Evolutionary conservation across 495 filamentous ascomycete genomes (phyloP).

Genomic region (Thozetella sp.): DNA sequence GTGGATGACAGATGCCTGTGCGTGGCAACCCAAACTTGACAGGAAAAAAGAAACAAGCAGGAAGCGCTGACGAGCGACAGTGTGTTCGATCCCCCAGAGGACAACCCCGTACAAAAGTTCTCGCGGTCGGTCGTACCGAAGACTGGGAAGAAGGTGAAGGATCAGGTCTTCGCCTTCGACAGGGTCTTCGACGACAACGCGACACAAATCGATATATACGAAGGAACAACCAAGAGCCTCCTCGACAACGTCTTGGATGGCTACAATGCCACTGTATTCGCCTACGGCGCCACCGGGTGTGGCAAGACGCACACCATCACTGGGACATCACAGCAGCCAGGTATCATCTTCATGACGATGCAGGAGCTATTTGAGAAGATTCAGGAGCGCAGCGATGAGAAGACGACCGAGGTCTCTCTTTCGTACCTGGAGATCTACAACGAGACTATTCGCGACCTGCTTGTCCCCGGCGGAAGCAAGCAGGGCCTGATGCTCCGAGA

Average conservation of each 20-base stretch:
- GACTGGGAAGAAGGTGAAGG: constrained; percentile 87
- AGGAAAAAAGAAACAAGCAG: not conserved
- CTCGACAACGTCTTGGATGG: constrained; percentile 95
- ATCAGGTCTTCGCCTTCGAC: constrained; percentile 97
- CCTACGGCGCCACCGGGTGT: constrained; percentile 95
- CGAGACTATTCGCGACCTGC: constrained; percentile 94
- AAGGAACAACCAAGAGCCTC: constrained; percentile 84
- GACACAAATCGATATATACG: constrained; percentile 92
- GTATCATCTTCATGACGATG: constrained; percentile 99
- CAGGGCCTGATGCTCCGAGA: constrained; percentile 90
- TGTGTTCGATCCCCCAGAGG: constrained; percentile 96
- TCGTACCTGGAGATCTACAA: constrained; percentile 99
- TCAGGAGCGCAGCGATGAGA: constrained; percentile 79
- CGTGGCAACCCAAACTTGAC: constrained; percentile 28
- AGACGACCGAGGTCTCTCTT: constrained; percentile 85
- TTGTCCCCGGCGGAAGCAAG: constrained; percentile 86
- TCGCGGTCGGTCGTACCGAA: constrained; percentile 78
- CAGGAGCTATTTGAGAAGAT: constrained; percentile 98
- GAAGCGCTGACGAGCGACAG: constrained; percentile 43
- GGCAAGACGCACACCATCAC: constrained; percentile 96
- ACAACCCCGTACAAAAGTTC: constrained; percentile 91
- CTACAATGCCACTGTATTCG: constrained; percentile 98
- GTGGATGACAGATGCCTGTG: constrained; percentile 96
- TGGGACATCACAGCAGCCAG: constrained; percentile 90
- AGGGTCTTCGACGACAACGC: constrained; percentile 96